A percentile compares a stretch with the other conserved stretches of the same genome.
These are phyloP conservation scores for Hypoxylon sp. DNA, from an alignment of 2,329 filamentous ascomycete genomes.

Conservation along the genomic window DNA sequence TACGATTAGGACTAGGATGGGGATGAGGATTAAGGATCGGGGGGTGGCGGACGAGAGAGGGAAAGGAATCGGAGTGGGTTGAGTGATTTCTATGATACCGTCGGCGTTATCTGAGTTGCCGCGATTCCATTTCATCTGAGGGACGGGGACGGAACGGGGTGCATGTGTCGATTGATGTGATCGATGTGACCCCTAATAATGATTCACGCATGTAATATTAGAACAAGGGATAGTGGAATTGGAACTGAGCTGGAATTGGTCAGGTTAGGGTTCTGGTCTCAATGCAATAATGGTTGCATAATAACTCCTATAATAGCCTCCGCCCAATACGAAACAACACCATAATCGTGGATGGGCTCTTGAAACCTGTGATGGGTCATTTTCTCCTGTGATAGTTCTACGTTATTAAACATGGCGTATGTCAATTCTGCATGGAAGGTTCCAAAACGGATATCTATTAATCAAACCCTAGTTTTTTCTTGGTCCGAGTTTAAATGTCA, in stretches of 20 bases:
- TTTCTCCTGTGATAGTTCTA: background rate
- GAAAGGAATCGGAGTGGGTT: background rate
- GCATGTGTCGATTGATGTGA: conserved; percentile 12
- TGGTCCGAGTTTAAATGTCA: too few relatives aligned
- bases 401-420: too few relatives aligned
- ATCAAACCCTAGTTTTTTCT: too few relatives aligned
- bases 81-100: conserved; percentile 28
- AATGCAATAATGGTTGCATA: conserved; percentile 23
- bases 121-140: conserved; percentile 15
- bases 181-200: conserved; percentile 29
- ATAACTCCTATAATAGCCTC: background rate
- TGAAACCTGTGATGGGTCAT: background rate
- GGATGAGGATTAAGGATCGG: background rate
- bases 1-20: background rate
- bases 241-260: conserved; percentile 23
- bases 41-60: background rate
- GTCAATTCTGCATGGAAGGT: too few relatives aligned
- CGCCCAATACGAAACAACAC: background rate
- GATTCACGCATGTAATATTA: conserved; percentile 43
- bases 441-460: too few relatives aligned
- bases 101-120: conserved; percentile 13
- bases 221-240: conserved; percentile 22
- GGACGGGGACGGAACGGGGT: background rate
- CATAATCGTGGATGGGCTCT: background rate
- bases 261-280: conserved; percentile 25